A percentile compares a stretch with the other conserved stretches of the same genome.
phyloP scores from a whole-genome alignment of 306 rosid genomes.

The Citrullus amarus region DNA sequence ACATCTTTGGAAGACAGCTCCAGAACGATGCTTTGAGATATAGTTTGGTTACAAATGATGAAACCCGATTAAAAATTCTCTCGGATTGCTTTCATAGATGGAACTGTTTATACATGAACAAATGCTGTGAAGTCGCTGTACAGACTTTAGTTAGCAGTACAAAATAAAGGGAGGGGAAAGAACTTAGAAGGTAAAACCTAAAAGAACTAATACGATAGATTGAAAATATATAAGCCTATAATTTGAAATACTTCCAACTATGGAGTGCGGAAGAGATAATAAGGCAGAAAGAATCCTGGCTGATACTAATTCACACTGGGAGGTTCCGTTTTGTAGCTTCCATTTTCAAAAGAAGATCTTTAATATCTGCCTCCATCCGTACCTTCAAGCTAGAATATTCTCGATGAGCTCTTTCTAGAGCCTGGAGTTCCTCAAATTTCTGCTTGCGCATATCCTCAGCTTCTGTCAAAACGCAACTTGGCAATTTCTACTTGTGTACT shows the following conservation, averaged over 20 bases:
- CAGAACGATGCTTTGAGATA: neutral
- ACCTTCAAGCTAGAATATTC: conserved; percentile 76
- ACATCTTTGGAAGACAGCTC: neutral
- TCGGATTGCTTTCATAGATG: conserved; percentile 4
- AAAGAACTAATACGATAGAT: neutral
- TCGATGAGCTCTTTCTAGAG: conserved; percentile 54
- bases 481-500: conserved; percentile 51
- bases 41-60: neutral
- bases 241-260: neutral
- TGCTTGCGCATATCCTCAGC: conserved; percentile 68
- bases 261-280: neutral
- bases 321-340: conserved; percentile 86
- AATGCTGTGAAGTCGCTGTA: conserved; percentile 9
- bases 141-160: conserved; percentile 5
- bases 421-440: conserved; percentile 72
- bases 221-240: conserved; percentile 8
- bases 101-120: conserved; percentile 8
- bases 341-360: conserved; percentile 79
- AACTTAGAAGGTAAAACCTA: conserved; percentile 3
- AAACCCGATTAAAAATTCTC: conserved; percentile 1
- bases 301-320: conserved; percentile 29
- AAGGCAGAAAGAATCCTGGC: neutral
- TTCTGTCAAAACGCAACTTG: conserved; percentile 55
- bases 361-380: conserved; percentile 90
- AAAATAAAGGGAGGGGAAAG: neutral